Conservation (phyloP, 345 rosid species). For the Gossypium bickii region DNA sequence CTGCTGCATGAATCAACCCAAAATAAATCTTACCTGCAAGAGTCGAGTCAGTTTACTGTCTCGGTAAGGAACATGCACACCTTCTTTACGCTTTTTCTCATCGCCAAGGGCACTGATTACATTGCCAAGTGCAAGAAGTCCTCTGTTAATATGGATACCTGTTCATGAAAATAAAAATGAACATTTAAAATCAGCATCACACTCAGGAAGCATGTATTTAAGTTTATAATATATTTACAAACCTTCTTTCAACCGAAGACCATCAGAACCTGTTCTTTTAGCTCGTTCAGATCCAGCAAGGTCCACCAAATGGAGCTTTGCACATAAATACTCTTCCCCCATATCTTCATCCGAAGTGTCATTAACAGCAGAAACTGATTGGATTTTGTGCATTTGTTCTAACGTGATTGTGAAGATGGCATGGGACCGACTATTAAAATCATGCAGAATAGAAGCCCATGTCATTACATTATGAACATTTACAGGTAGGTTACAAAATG, state of each 20-base stretch:
- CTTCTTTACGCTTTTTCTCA: slow-evolving; percentile 80
- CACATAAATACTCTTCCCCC: slow-evolving; percentile 70
- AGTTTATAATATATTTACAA: slow-evolving; percentile 19
- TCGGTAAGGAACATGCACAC: slow-evolving; percentile 78
- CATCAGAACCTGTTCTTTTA: slow-evolving; percentile 80
- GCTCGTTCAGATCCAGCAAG: slow-evolving; percentile 93
- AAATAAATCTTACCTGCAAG: slow-evolving; percentile 49
- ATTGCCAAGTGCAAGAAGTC: slow-evolving; percentile 89
- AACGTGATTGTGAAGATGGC: slow-evolving; percentile 91
- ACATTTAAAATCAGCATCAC: slow-evolving; percentile 9
- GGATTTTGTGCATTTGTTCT: slow-evolving; percentile 62
- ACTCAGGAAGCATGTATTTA: slow-evolving; percentile 1
- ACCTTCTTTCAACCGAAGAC: slow-evolving; percentile 81
- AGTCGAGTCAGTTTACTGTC: slow-evolving; percentile 86
- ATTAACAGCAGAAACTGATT: slow-evolving; percentile 39
- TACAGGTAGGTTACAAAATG: slow-evolving; percentile 1
- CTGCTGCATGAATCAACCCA: neutral
- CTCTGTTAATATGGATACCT: slow-evolving; percentile 82
- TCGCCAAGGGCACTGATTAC: slow-evolving; percentile 88
- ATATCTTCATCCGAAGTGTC: slow-evolving; percentile 44
- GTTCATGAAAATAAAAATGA: slow-evolving; percentile 21
- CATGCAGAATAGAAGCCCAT: slow-evolving; percentile 30
- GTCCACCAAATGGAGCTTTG: slow-evolving; percentile 83
- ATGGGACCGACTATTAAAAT: slow-evolving; percentile 69
- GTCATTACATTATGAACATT: slow-evolving; percentile 27